Evolutionary conservation across 2,329 filamentous ascomycete genomes (phyloP).

Genomic region (Byssoonygena ceratinophila): DNA sequence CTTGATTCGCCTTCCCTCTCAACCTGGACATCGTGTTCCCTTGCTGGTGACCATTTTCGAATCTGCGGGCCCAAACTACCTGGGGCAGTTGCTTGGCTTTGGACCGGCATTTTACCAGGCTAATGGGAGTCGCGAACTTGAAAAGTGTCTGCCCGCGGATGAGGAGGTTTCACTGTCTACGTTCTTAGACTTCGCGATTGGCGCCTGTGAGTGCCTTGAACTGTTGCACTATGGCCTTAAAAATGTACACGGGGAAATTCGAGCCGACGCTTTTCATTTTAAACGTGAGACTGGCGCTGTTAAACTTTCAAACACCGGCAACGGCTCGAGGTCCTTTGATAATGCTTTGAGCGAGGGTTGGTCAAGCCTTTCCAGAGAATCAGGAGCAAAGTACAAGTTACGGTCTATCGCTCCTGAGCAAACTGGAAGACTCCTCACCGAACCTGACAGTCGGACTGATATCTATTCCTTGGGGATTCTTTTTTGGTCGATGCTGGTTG

Average conservation of each 20-base stretch:
- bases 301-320: constrained; percentile 74
- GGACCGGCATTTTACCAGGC: constrained; percentile 62
- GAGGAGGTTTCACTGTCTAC: constrained; percentile 60
- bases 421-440: constrained; percentile 81
- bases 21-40: constrained; percentile 57
- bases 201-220: constrained; percentile 74
- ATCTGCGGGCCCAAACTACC: constrained; percentile 61
- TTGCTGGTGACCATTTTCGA: constrained; percentile 74
- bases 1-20: constrained; percentile 58
- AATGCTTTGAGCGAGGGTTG: constrained; percentile 83
- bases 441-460: constrained; percentile 84
- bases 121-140: constrained; percentile 38
- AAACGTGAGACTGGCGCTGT: constrained; percentile 59
- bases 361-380: constrained; percentile 69
- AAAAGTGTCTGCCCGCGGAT: constrained; percentile 43
- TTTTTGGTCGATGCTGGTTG: constrained; percentile 76
- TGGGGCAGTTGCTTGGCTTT: constrained; percentile 61
- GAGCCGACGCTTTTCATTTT: constrained; percentile 85
- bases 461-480: constrained; percentile 85
- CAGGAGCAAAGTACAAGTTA: constrained; percentile 79
- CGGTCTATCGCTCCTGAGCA: constrained; percentile 91
- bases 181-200: constrained; percentile 86
- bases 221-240: constrained; percentile 82
- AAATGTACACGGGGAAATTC: constrained; percentile 80
- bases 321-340: constrained; percentile 77